phyloP scores from a whole-genome alignment of 2,329 filamentous ascomycete genomes.

The Aureobasidium sp. region DNA sequence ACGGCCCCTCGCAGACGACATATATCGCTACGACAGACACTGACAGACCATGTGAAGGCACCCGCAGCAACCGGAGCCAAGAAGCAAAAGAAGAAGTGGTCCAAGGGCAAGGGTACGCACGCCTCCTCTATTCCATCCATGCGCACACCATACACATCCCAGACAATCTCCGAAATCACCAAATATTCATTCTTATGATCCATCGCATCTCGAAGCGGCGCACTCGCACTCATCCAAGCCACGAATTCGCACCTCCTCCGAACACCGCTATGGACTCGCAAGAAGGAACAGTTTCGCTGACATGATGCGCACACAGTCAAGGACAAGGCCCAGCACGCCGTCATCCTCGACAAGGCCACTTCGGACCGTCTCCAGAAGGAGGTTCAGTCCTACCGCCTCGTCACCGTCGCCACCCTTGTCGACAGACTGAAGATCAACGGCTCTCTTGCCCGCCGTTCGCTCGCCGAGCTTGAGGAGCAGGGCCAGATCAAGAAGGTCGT shows the following conservation, averaged over 20 bases:
- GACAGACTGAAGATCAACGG: conserved; percentile 99
- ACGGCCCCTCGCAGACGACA: conserved; percentile 18
- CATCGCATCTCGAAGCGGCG: neutral
- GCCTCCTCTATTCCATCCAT: conserved; percentile 13
- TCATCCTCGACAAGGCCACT: conserved; percentile 96
- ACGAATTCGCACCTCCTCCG: conserved; percentile 12
- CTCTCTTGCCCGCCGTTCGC: conserved; percentile 81
- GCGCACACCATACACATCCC: neutral
- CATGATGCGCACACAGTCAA: conserved; percentile 62
- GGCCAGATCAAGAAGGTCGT: conserved; percentile 98
- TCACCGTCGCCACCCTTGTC: conserved; percentile 97
- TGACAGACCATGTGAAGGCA: conserved; percentile 28
- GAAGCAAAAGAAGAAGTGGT: conserved; percentile 81
- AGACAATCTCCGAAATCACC: neutral
- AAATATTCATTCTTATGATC: conserved; percentile 6
- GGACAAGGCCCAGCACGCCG: conserved; percentile 99
- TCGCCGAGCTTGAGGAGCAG: conserved; percentile 93
- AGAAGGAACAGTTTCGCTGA: conserved; percentile 16
- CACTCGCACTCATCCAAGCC: neutral
- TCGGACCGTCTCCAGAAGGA: conserved; percentile 99
- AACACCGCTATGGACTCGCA: conserved; percentile 1
- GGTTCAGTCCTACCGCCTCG: conserved; percentile 99
- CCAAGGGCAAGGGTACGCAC: conserved; percentile 41
- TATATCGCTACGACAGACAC: neutral
- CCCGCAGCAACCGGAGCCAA: conserved; percentile 58